Percentiles rank a stretch among this genome's conserved stretches.
phyloP scores from a whole-genome alignment of 2,329 filamentous ascomycete genomes.

The Phyllosticta citribraziliensis region DNA sequence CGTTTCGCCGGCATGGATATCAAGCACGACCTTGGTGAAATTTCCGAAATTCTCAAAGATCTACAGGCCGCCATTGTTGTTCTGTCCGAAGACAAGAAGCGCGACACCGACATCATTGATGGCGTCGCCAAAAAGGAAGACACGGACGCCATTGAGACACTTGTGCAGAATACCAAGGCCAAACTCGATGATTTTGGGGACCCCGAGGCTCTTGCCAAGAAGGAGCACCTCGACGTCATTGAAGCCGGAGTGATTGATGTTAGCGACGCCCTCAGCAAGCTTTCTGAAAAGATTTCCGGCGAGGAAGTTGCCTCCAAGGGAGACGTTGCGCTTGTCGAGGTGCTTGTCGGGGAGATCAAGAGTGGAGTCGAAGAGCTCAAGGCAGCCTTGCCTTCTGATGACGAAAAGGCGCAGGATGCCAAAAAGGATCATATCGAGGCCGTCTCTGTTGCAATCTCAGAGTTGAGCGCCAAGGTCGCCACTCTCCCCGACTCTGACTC shows the following conservation, averaged over 20 bases:
- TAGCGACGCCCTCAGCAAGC: constrained; percentile 58
- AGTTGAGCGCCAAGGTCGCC: constrained; percentile 71
- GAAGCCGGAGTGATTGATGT: constrained; percentile 66
- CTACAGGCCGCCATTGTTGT: constrained; percentile 52
- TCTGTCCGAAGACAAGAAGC: constrained; percentile 21
- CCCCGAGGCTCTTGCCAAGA: constrained; percentile 57
- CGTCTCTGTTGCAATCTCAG: constrained; percentile 70
- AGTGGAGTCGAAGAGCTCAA: constrained; percentile 61
- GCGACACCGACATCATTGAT: constrained; percentile 24
- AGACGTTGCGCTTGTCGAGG: constrained; percentile 67
- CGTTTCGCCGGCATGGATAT: constrained; percentile 29
- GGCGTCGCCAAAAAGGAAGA: constrained; percentile 67
- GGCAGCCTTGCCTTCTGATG: constrained; percentile 37
- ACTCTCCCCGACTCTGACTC: constrained; percentile 59
- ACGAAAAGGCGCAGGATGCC: constrained; percentile 46
- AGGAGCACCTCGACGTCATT: constrained; percentile 49
- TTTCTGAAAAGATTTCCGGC: constrained; percentile 55
- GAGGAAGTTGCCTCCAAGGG: constrained; percentile 62
- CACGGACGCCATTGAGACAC: constrained; percentile 79
- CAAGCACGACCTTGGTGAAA: constrained; percentile 38
- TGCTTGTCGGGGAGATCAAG: constrained; percentile 69
- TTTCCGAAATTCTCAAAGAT: constrained; percentile 40
- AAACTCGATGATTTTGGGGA: constrained; percentile 68
- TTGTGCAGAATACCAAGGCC: constrained; percentile 80
- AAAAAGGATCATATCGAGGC: constrained; percentile 74